Evolutionary conservation across 179 eudicot genomes (phyloP).

Genomic region (Beta lomatogona): DNA sequence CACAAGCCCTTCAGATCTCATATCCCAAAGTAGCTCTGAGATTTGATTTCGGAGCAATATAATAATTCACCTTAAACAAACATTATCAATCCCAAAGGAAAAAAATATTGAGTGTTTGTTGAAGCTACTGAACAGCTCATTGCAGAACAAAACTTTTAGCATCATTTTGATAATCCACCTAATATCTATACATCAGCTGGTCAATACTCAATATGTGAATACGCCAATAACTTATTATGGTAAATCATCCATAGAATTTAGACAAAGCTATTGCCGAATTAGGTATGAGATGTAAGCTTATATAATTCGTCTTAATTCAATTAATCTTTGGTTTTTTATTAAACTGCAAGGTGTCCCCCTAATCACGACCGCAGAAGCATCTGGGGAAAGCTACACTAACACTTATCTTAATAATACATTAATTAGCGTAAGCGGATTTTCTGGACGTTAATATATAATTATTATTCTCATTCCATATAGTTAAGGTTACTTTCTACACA

Average conservation of each 20-base stretch:
- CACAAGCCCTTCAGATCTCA: slow-evolving; percentile 35
- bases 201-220: slow-evolving; percentile 9
- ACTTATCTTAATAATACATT: slow-evolving; percentile 10
- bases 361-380: slow-evolving; percentile 31
- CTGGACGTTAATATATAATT: slow-evolving; percentile 5
- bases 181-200: slow-evolving; percentile 32
- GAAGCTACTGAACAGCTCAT: slow-evolving; percentile 38
- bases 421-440: neutral
- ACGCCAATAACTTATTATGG: slow-evolving; percentile 27
- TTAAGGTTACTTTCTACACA: slow-evolving; percentile 17
- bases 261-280: slow-evolving; percentile 31
- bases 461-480: slow-evolving; percentile 25
- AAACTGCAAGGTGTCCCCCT: slow-evolving; percentile 29
- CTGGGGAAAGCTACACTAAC: slow-evolving; percentile 16
- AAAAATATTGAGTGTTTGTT: slow-evolving; percentile 26
- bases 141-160: slow-evolving; percentile 13
- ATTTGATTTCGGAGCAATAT: neutral
- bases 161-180: slow-evolving; percentile 25
- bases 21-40: slow-evolving; percentile 23
- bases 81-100: slow-evolving; percentile 15
- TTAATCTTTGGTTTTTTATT: slow-evolving; percentile 15
- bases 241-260: slow-evolving; percentile 28
- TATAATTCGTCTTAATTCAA: slow-evolving; percentile 21
- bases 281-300: slow-evolving; percentile 25
- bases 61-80: slow-evolving; percentile 29